These are phyloP conservation scores for Peronospora farinosa DNA, from an alignment of 352 stramenopile genomes.

Conservation along the genomic window DNA sequence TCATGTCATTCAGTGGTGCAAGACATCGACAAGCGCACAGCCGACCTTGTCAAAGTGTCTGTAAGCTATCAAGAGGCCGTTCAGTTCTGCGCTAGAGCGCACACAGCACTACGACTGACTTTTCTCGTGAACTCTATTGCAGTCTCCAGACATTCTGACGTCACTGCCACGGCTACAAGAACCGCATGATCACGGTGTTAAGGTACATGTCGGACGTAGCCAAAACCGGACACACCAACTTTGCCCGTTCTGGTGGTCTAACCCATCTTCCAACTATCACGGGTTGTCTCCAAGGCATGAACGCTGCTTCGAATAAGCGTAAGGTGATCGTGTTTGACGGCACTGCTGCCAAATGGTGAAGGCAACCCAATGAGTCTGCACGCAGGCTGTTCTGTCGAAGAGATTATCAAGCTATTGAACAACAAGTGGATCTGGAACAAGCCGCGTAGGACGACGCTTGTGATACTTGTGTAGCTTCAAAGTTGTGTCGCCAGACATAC, in stretches of 20 bases:
- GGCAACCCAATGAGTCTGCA: constrained; percentile 60
- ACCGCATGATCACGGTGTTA: constrained; percentile 83
- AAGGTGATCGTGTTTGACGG: constrained; percentile 82
- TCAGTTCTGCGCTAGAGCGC: constrained; percentile 65
- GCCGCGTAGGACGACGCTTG: constrained; percentile 13
- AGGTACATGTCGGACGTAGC: constrained; percentile 84
- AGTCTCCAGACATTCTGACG: constrained; percentile 40
- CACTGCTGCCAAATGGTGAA: constrained; percentile 62
- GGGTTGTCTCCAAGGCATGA: constrained; percentile 55
- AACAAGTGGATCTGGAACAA: constrained; percentile 59
- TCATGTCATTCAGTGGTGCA: constrained; percentile 40
- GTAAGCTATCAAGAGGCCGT: constrained; percentile 56
- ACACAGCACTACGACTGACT: constrained; percentile 80
- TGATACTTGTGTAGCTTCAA: not conserved
- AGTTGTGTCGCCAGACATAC: not conserved
- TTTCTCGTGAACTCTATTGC: constrained; percentile 33
- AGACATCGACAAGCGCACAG: constrained; percentile 53
- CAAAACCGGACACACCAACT: constrained; percentile 65
- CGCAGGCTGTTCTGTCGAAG: constrained; percentile 59
- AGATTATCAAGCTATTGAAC: constrained; percentile 66
- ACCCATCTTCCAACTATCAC: constrained; percentile 43
- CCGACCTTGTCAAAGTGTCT: constrained; percentile 56
- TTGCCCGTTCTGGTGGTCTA: constrained; percentile 45
- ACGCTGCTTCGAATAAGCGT: constrained; percentile 57
- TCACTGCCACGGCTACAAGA: constrained; percentile 65